Evolutionary conservation across 805 yeast species (phyloP).

Genomic region (Candida koratica): DNA sequence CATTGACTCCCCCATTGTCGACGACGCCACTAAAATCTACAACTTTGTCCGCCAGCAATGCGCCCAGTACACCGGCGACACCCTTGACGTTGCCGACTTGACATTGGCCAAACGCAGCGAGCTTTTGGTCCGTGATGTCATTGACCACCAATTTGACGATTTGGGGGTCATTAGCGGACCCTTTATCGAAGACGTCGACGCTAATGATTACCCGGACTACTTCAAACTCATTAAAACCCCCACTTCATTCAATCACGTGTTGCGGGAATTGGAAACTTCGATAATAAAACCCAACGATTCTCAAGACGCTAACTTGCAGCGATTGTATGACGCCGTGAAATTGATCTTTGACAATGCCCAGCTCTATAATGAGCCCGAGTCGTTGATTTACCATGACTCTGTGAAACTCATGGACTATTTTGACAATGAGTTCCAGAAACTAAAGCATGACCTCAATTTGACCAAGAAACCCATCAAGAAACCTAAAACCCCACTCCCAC

Average conservation of each 20-base stretch:
- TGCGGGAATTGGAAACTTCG: slow-evolving; percentile 47
- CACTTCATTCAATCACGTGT: slow-evolving; percentile 63
- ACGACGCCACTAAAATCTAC: slow-evolving; percentile 55
- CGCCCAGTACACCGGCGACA: slow-evolving; percentile 14
- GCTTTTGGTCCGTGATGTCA: slow-evolving; percentile 35
- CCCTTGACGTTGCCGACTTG: not conserved
- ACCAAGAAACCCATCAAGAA: slow-evolving; percentile 18
- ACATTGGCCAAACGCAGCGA: slow-evolving; percentile 17
- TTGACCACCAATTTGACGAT: slow-evolving; percentile 44
- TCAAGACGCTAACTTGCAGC: slow-evolving; percentile 46
- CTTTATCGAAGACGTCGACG: slow-evolving; percentile 70
- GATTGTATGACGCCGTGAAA: slow-evolving; percentile 54
- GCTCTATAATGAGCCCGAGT: slow-evolving; percentile 67
- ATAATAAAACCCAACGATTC: slow-evolving; percentile 30
- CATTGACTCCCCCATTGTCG: slow-evolving; percentile 53
- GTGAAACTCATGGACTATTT: slow-evolving; percentile 52
- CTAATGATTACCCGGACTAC: slow-evolving; percentile 74
- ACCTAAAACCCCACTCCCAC: slow-evolving; percentile 9
- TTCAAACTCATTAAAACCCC: slow-evolving; percentile 68
- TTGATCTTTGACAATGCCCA: slow-evolving; percentile 78
- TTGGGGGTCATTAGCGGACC: slow-evolving; percentile 60
- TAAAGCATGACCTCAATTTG: slow-evolving; percentile 21
- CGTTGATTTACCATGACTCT: slow-evolving; percentile 72
- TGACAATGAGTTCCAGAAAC: slow-evolving; percentile 33
- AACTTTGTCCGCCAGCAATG: slow-evolving; percentile 54